These are phyloP conservation scores for Nakazawaea sp. DNA, from an alignment of 805 yeast genomes.

Conservation along the genomic window DNA sequence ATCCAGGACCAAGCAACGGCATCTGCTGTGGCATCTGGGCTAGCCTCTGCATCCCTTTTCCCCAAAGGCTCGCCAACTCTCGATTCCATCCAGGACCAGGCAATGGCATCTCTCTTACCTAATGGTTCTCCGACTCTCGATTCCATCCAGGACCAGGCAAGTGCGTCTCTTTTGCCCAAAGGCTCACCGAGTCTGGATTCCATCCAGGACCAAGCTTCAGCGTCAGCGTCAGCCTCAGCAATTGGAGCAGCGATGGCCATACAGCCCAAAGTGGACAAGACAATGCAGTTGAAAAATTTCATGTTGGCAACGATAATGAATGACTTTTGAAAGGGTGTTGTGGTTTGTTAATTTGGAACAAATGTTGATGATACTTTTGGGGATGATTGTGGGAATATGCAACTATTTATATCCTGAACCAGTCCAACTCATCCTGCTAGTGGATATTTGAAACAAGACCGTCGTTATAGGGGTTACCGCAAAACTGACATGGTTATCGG, in stretches of 20 bases:
- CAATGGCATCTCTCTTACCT: conserved; percentile 21
- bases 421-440: too few relatives aligned
- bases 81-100: conserved; percentile 12
- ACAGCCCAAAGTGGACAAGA: conserved; percentile 1
- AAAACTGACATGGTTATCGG: too few relatives aligned
- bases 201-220: conserved; percentile 14
- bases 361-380: too few relatives aligned
- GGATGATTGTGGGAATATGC: too few relatives aligned
- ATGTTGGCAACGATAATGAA: conserved; percentile 3
- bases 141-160: conserved; percentile 13
- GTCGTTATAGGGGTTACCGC: too few relatives aligned
- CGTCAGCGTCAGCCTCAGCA: conserved; percentile 16
- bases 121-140: conserved; percentile 12
- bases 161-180: conserved; percentile 15
- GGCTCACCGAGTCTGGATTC: conserved; percentile 4
- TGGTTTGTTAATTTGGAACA: too few relatives aligned
- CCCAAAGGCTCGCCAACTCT: conserved; percentile 7
- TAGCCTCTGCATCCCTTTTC: conserved; percentile 14
- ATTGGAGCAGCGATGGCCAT: conserved; percentile 8
- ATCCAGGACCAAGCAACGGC: conserved; percentile 18
- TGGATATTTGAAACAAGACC: too few relatives aligned
- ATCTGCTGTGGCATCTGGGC: conserved; percentile 17
- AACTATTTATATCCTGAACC: too few relatives aligned
- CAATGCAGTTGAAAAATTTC: conserved; percentile 14
- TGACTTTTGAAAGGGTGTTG: too few relatives aligned